Base-by-base conservation (phyloP, 2,329 filamentous ascomycete genomes). In the Bertia moriformis region DNA sequence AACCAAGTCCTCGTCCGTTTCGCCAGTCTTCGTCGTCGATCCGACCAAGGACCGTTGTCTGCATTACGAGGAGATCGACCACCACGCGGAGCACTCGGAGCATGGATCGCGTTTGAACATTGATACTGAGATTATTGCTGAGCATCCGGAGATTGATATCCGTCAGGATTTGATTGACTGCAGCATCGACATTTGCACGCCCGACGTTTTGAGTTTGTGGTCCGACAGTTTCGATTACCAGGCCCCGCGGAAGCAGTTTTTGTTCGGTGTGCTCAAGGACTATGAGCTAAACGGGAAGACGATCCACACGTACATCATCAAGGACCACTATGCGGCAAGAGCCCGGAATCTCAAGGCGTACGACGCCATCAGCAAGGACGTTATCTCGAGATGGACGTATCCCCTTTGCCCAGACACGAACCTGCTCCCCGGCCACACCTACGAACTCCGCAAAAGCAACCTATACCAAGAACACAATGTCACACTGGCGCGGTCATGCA, bases 201-300 rank as follows among this genome's bases (percentile, higher is more conserved):
- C 89, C 0, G 91, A 96, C 53, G 88, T 95, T 5, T 71, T 96
- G 33, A 88, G 88, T 4, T 63, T 96, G 41, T 98, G 91, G 85
- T 91, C 87, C 5, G 91, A 98, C 60, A 94, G 88, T 53, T 98
- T 96, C 51, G 89, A 98, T 57, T 96, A 94, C 57, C 87, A 95
- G 55, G 71, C 87, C 4, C 86, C 89, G 1, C 74, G 88, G 40
- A 81, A 80, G 50, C 86, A 93, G 51, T 95, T 94, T 50, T 61
- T 98, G 24, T 84, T 88, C 54, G 88, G 88, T 42, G 87, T 96
- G 1, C 64, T 98, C 40, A 95, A 95, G 62, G 91, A 98, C 56
- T 94, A 86, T 64, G 91, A 98, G 55, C 67, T 96, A 41, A 96
- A 96, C 56, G 88, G 88, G 42, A 94, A 96, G 63, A 87, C 86